A percentile compares a stretch with the other conserved stretches of the same genome.
Evolutionary conservation across 75 land plant species (phyloP).

Genomic region (Sequoiadendron giganteum): DNA sequence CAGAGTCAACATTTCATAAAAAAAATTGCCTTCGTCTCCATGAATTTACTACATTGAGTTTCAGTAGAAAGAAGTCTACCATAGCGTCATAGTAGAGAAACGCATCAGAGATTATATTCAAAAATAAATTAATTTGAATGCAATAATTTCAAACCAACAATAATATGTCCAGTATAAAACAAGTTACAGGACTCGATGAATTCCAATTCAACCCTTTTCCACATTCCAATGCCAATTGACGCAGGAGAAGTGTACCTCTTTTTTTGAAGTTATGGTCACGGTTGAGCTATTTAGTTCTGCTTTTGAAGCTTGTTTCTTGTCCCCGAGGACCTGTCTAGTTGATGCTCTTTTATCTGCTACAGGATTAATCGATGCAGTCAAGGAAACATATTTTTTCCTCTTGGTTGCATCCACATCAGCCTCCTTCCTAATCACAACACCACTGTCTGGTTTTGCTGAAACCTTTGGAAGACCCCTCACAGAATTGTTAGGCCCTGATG

Average conservation of each 20-base stretch:
- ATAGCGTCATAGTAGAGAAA: background rate
- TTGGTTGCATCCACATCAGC: background rate
- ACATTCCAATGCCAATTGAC: background rate
- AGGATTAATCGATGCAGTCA: background rate
- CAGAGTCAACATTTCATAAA: background rate
- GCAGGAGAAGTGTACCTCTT: conserved; percentile 16
- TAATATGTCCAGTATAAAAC: background rate
- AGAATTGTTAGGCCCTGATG: conserved; percentile 7
- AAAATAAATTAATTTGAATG: background rate
- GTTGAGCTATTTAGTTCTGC: background rate
- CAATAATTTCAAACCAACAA: background rate
- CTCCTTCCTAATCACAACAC: conserved; percentile 1
- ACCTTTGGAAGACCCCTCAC: background rate
- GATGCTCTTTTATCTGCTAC: conserved; percentile 11
- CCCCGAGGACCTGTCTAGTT: background rate
- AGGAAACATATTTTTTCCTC: conserved; percentile 3
- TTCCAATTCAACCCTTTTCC: background rate
- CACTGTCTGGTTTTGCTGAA: conserved; percentile 1
- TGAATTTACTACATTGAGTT: background rate
- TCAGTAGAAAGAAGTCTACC: background rate
- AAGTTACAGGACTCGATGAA: background rate
- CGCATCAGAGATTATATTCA: background rate
- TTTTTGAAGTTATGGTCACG: conserved; percentile 1
- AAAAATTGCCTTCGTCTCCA: background rate
- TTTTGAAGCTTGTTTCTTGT: conserved; percentile 15